phyloP scores from a whole-genome alignment of 129 eudicot species.

The Mikania micrantha region DNA sequence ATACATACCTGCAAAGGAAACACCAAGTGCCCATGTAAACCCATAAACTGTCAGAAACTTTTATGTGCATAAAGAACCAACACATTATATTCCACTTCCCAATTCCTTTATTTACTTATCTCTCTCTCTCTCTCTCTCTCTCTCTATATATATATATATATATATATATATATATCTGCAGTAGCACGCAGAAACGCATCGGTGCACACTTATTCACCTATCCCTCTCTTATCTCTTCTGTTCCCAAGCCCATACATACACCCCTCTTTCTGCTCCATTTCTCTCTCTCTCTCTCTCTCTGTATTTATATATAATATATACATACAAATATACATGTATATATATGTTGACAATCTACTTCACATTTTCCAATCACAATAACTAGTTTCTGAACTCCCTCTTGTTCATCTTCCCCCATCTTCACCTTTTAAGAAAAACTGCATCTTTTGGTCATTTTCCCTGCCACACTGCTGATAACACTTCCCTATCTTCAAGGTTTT shows the following conservation, averaged over 20 bases:
- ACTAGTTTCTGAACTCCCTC: slow-evolving; percentile 35
- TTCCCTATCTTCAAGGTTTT: slow-evolving; percentile 12
- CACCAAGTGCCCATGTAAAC: slow-evolving; percentile 58
- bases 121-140: slow-evolving; percentile 1
- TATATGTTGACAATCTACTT: slow-evolving; percentile 16
- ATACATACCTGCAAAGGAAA: slow-evolving; percentile 23
- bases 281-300: background rate
- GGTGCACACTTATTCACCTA: slow-evolving; percentile 42
- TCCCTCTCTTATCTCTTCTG: slow-evolving; percentile 76
- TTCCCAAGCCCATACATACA: slow-evolving; percentile 85
- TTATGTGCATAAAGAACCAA: slow-evolving; percentile 24
- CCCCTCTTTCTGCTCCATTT: too few relatives aligned
- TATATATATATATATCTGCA: slow-evolving; percentile 9
- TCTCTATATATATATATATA: background rate
- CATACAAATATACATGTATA: background rate
- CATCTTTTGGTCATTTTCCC: slow-evolving; percentile 20
- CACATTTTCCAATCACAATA: slow-evolving; percentile 38
- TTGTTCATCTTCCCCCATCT: slow-evolving; percentile 28
- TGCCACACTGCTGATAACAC: slow-evolving; percentile 15
- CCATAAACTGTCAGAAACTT: slow-evolving; percentile 61
- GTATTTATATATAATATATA: background rate
- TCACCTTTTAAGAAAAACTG: slow-evolving; percentile 9
- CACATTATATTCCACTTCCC: slow-evolving; percentile 59
- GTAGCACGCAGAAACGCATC: slow-evolving; percentile 37
- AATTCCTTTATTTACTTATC: too few relatives aligned